These are phyloP conservation scores for Aspergillus latus DNA, from an alignment of 2,329 filamentous ascomycete genomes.

Conservation along the genomic window DNA sequence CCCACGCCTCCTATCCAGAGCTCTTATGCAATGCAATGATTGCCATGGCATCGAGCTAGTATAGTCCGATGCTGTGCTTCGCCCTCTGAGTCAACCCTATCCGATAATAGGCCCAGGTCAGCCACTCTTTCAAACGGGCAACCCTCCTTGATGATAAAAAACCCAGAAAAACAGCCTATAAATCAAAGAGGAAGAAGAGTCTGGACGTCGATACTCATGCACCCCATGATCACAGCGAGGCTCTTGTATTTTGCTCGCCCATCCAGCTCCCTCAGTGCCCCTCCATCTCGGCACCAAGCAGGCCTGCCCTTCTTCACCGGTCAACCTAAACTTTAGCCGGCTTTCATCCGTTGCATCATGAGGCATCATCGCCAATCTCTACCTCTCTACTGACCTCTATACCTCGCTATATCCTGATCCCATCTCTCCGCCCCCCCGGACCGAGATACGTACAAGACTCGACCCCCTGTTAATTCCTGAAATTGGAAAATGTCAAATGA, in stretches of 20 bases:
- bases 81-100: slow-evolving; percentile 4
- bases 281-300: not conserved
- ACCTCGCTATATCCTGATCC: not conserved
- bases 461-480: not conserved
- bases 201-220: slow-evolving; percentile 1
- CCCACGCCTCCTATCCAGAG: slow-evolving; percentile 13
- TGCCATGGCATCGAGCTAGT: slow-evolving; percentile 22
- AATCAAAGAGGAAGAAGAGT: not conserved
- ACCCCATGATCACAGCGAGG: slow-evolving; percentile 6
- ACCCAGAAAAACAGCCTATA: not conserved
- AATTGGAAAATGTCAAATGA: not conserved
- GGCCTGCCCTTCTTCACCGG: slow-evolving; percentile 2
- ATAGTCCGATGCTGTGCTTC: slow-evolving; percentile 17
- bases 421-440: not conserved
- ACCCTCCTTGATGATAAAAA: not conserved
- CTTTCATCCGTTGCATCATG: slow-evolving; percentile 2
- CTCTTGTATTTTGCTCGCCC: slow-evolving; percentile 1
- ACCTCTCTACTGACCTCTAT: not conserved
- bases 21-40: slow-evolving; percentile 23
- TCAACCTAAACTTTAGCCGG: not conserved
- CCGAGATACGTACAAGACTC: not conserved
- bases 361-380: slow-evolving; percentile 1
- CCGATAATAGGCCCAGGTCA: slow-evolving; percentile 14
- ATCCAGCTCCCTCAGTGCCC: not conserved
- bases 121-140: not conserved